Conservation (phyloP, 2,329 filamentous ascomycete species). For the Fusarium papillatum region DNA sequence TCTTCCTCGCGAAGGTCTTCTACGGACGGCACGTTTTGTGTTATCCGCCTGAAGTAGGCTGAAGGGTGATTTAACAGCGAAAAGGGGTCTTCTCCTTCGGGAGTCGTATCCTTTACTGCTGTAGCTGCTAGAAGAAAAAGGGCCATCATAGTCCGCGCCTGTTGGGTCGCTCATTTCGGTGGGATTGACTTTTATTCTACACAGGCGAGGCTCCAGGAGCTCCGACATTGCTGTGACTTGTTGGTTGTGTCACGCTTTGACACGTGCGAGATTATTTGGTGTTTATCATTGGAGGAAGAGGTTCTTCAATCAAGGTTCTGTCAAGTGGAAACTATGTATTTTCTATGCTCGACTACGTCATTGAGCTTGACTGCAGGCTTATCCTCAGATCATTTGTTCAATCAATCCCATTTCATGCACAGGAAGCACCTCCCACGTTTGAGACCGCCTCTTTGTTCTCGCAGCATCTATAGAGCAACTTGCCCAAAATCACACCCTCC, state of each 20-base stretch:
- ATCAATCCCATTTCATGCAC: slow-evolving; percentile 1
- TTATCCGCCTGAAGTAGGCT: slow-evolving; percentile 51
- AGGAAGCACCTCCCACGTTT: slow-evolving; percentile 7
- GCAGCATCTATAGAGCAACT: not conserved
- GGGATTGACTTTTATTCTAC: slow-evolving; percentile 46
- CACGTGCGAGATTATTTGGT: not conserved
- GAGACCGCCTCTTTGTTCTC: slow-evolving; percentile 6
- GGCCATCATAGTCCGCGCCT: slow-evolving; percentile 69
- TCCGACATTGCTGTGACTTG: slow-evolving; percentile 55
- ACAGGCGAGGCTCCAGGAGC: slow-evolving; percentile 65
- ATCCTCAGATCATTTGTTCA: slow-evolving; percentile 9
- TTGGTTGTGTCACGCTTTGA: not conserved
- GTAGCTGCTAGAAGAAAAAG: slow-evolving; percentile 60
- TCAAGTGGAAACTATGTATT: slow-evolving; percentile 31
- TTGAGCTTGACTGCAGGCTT: not conserved
- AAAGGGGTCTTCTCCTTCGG: slow-evolving; percentile 3
- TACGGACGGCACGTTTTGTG: slow-evolving; percentile 52
- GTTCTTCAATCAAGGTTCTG: slow-evolving; percentile 20
- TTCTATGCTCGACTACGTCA: slow-evolving; percentile 34
- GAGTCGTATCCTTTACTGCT: slow-evolving; percentile 17
- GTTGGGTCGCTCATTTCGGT: slow-evolving; percentile 49
- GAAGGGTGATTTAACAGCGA: slow-evolving; percentile 39
- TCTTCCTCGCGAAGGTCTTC: slow-evolving; percentile 52
- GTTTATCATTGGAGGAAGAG: not conserved
- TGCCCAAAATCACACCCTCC: not conserved